phyloP scores from a whole-genome alignment of 805 yeast species.

The Yamadazyma scolyti region DNA sequence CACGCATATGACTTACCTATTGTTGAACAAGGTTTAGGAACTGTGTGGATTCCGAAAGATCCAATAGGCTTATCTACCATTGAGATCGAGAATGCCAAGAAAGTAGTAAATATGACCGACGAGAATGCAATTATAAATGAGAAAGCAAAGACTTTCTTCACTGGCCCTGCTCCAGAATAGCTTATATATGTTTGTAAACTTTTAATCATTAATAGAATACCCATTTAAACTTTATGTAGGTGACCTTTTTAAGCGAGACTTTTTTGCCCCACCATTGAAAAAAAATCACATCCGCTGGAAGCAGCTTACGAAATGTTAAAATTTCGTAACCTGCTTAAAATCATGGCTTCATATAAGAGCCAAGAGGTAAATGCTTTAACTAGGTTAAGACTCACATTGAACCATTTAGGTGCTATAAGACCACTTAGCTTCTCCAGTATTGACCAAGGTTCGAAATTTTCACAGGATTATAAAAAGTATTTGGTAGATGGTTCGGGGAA shows the following conservation, averaged over 20 bases:
- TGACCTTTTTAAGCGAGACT: too few relatives aligned
- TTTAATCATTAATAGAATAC: too few relatives aligned
- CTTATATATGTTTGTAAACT: too few relatives aligned
- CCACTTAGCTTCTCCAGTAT: slow-evolving; percentile 3
- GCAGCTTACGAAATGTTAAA: too few relatives aligned
- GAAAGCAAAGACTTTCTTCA: slow-evolving; percentile 28
- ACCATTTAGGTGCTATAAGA: slow-evolving; percentile 3
- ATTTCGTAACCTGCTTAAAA: too few relatives aligned
- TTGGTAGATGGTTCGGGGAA: slow-evolving; percentile 35
- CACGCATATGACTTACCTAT: slow-evolving; percentile 80
- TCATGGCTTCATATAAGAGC: too few relatives aligned
- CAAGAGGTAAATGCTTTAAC: too few relatives aligned
- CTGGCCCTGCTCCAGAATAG: slow-evolving; percentile 24
- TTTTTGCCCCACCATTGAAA: too few relatives aligned
- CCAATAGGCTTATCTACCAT: slow-evolving; percentile 72
- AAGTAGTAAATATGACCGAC: slow-evolving; percentile 61
- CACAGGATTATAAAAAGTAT: slow-evolving; percentile 42
- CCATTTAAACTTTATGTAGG: too few relatives aligned
- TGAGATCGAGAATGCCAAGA: slow-evolving; percentile 54
- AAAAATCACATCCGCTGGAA: too few relatives aligned
- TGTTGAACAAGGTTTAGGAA: slow-evolving; percentile 62
- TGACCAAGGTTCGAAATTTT: slow-evolving; percentile 31
- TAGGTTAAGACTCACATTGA: slow-evolving; percentile 3
- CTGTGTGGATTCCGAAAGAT: slow-evolving; percentile 91
- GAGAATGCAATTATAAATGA: slow-evolving; percentile 54